Percentiles rank a stretch among this genome's conserved stretches.
Conservation (phyloP, 192 early-diverging fungal species). For the Jimgerdemannia flammicorona region DNA sequence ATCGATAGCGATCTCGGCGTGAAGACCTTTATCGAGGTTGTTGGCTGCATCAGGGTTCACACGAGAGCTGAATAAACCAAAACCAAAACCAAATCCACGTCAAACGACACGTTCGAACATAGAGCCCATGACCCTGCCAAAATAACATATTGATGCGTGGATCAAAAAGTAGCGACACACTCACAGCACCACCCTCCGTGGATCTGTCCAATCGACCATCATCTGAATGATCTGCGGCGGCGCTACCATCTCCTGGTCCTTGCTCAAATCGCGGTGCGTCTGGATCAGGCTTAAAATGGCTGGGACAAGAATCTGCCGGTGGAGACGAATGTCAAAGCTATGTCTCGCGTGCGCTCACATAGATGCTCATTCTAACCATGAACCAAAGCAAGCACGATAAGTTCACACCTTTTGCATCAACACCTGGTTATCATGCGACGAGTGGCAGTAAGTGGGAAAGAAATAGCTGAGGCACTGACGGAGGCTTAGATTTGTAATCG, state of each 20-base stretch:
- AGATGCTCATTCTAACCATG: background rate
- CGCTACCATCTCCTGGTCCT: constrained; percentile 43
- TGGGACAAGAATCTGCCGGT: constrained; percentile 28
- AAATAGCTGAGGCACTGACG: constrained; percentile 90
- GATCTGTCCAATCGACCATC: constrained; percentile 76
- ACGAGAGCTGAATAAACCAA: constrained; percentile 9
- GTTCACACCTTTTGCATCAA: constrained; percentile 53
- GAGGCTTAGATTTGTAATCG: constrained; percentile 59
- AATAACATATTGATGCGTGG: background rate
- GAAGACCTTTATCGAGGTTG: constrained; percentile 42
- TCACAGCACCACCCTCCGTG: constrained; percentile 60
- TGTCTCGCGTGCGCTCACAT: too few relatives aligned
- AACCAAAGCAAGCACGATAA: constrained; percentile 15
- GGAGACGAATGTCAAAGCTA: too few relatives aligned
- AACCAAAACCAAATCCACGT: background rate
- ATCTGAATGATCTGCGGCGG: constrained; percentile 67
- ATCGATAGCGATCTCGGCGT: constrained; percentile 58
- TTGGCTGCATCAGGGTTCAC: constrained; percentile 23
- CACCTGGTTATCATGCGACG: constrained; percentile 67
- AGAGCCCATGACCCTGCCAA: background rate
- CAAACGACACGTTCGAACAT: background rate
- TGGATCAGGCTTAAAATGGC: constrained; percentile 29
- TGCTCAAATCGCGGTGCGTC: constrained; percentile 24
- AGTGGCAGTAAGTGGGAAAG: constrained; percentile 80
- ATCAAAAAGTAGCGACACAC: constrained; percentile 31